These are phyloP conservation scores for Limnanthes douglasii DNA, from an alignment of 345 rosid genomes.

Conservation along the genomic window DNA sequence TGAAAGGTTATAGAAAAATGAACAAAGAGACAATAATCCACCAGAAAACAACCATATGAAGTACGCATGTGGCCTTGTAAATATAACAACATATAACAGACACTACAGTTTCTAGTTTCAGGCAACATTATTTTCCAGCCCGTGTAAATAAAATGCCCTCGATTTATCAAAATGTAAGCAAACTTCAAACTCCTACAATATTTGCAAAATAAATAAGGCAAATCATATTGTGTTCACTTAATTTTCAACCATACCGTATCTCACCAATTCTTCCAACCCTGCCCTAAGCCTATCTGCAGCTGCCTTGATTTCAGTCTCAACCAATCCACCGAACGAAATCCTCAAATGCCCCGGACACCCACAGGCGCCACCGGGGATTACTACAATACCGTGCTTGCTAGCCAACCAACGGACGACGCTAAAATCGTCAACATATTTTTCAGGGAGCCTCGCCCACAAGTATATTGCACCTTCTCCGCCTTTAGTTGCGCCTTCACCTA, in stretches of 20 bases:
- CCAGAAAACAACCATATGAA: too few species aligned
- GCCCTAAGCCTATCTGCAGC: constrained; percentile 57
- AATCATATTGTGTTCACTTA: too few species aligned
- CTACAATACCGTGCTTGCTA: constrained; percentile 58
- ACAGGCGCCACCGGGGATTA: constrained; percentile 66
- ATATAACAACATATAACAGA: too few species aligned
- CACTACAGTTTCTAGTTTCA: too few species aligned
- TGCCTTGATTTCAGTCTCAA: constrained; percentile 42
- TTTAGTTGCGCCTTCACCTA: constrained; percentile 56
- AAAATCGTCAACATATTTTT: constrained; percentile 22
- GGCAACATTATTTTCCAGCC: too few species aligned
- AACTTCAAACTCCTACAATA: too few species aligned
- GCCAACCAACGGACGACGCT: constrained; percentile 84
- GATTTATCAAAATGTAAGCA: too few species aligned
- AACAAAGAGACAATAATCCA: too few species aligned
- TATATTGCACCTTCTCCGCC: constrained; percentile 97
- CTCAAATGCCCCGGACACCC: constrained; percentile 65
- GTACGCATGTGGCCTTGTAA: too few species aligned
- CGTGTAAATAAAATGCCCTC: too few species aligned
- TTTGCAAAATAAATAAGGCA: too few species aligned
- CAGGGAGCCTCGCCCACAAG: constrained; percentile 87
- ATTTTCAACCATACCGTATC: constrained; percentile 37
- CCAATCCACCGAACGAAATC: constrained; percentile 72
- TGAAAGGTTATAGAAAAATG: too few species aligned
- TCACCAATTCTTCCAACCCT: constrained; percentile 63